Evolutionary conservation across 2,329 filamentous ascomycete genomes (phyloP).

Genomic region (Thielaviopsis musarum): DNA sequence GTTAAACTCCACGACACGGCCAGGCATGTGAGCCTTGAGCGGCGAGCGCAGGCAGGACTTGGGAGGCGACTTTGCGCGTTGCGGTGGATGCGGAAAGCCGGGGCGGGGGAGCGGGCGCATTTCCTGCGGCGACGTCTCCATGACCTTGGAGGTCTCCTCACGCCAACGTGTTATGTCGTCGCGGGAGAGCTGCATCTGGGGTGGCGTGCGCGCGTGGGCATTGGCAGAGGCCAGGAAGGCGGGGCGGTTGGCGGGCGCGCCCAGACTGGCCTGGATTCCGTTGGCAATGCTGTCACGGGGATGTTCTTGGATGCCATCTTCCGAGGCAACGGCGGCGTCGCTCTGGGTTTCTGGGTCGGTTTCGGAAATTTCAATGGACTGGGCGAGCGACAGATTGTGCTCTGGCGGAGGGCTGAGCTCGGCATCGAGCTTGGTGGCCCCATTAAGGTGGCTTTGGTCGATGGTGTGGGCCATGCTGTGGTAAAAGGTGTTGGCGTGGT

Average conservation of each 20-base stretch:
- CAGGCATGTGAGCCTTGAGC: conserved; percentile 39
- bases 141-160: conserved; percentile 21
- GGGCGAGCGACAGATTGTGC: not conserved
- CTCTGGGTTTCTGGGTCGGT: conserved; percentile 1
- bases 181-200: conserved; percentile 25
- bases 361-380: not conserved
- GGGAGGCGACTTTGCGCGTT: conserved; percentile 34
- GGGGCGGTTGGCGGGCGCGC: not conserved
- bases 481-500: conserved; percentile 1
- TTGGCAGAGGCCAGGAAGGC: not conserved
- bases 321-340: conserved; percentile 9
- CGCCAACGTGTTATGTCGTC: conserved; percentile 27
- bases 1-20: conserved; percentile 41
- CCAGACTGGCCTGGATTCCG: not conserved
- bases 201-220: conserved; percentile 22
- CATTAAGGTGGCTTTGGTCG: conserved; percentile 8
- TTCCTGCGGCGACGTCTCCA: conserved; percentile 13
- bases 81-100: conserved; percentile 20
- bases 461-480: conserved; percentile 12
- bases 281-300: not conserved
- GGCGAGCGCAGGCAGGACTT: conserved; percentile 43
- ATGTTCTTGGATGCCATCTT: not conserved
- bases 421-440: not conserved
- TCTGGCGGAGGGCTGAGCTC: not conserved
- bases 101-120: conserved; percentile 21